Evolutionary conservation across 768 basidiomycete species (phyloP), one percentile per base, ranked within the genome.

Genomic region (Leccinum incarnatum): DNA sequence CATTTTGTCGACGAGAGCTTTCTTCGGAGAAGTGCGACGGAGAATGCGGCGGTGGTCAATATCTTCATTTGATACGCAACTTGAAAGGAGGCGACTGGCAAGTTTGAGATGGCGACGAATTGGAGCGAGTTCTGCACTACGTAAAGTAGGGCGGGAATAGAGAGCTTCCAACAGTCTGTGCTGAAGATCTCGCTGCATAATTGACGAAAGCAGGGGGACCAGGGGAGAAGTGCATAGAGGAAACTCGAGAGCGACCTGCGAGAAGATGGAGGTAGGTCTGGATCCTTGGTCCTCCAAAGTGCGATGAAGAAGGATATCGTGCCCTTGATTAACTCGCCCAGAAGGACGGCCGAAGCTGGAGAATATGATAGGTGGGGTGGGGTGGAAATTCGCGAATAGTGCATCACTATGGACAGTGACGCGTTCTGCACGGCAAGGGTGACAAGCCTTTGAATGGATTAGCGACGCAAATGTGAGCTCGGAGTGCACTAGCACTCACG

Each of bases 31-130:
- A 98, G 81, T 2, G 84, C 74, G 55, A 96, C 93, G 47, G 91
- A 93, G 73, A 95, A 95, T 53, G 89, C 93, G 21, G 94, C 95
- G 15, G 95, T 98, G 51, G 95, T 98, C 57, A 98, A 82, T 71
- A 98, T 98, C 75, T 98, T 98, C 95, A 98, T 95, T 75, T 98
- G 95, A 72, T 98, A 96, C 9, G 91, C 92, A 62, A 98, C 94
- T 72, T 98, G 96, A 77, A 98, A 99, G 3, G 96, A 93, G 14
- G 97, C 96, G 54, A 94, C 95, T 40, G 93, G 93, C 58, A 99
- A 84, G 75, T 99, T 98, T 63, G 86, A 85, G 61, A 96, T 89
- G 23, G 97, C 97, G 64, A 97, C 93, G 74, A 96, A 99, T 74
- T 98, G 97, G 23, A 99, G 85, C 40, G 92, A 91, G 73, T 98